phyloP scores from a whole-genome alignment of 106 monocot genomes.

The Dendrobium huoshanense region DNA sequence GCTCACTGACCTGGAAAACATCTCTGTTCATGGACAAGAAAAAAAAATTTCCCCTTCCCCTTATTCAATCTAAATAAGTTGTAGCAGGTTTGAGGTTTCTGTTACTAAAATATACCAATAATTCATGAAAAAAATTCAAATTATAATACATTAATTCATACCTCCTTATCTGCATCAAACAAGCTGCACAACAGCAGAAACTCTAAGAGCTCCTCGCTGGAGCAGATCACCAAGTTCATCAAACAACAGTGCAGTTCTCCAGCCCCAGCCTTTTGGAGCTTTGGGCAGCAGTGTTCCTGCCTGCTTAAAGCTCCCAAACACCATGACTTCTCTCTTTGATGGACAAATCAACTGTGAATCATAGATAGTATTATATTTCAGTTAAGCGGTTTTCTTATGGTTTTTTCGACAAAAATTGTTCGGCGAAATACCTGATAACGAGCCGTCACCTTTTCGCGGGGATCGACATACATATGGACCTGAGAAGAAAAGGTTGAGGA shows the following conservation, averaged over 20 bases:
- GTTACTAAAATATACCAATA: neutral
- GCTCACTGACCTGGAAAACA: too few species aligned
- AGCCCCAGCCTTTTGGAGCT: constrained; percentile 99
- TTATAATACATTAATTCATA: neutral
- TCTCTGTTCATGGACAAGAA: too few species aligned
- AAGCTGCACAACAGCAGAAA: constrained; percentile 87
- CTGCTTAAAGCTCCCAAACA: constrained; percentile 91
- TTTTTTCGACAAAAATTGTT: neutral
- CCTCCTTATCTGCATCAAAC: constrained; percentile 40
- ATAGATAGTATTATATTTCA: neutral
- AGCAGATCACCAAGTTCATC: constrained; percentile 94
- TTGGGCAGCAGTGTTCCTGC: constrained; percentile 86
- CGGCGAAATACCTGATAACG: constrained; percentile 76
- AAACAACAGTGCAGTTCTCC: constrained; percentile 91
- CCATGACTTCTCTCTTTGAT: constrained; percentile 95
- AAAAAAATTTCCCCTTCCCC: neutral
- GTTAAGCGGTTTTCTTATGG: neutral
- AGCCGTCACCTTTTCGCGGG: constrained; percentile 96
- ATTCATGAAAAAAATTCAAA: neutral
- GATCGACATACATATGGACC: constrained; percentile 86
- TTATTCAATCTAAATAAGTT: neutral
- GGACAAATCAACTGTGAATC: constrained; percentile 78
- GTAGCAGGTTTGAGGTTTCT: neutral
- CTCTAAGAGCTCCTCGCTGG: constrained; percentile 70
- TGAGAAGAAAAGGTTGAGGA: constrained; percentile 16